These are phyloP conservation scores for Bremia lactucae DNA, from an alignment of 352 stramenopile species.

Conservation along the genomic window DNA sequence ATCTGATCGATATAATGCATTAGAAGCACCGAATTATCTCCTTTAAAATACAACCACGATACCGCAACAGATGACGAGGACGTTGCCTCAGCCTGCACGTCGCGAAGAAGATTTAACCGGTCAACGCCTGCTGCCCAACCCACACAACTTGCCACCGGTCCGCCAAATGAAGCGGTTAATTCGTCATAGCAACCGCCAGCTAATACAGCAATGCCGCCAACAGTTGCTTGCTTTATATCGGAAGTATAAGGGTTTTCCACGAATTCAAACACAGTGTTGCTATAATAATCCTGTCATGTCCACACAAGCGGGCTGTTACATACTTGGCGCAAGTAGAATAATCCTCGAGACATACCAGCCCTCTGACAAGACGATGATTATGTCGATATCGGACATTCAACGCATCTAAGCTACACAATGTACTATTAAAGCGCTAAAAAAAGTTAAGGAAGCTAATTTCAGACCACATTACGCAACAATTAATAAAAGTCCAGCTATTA, in stretches of 20 bases:
- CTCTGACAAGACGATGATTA: slow-evolving; percentile 68
- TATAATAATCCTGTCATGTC: slow-evolving; percentile 78
- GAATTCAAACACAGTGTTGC: slow-evolving; percentile 85
- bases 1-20: slow-evolving; percentile 27
- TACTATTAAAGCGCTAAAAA: slow-evolving; percentile 52
- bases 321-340: neutral
- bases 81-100: slow-evolving; percentile 9
- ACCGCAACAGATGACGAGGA: slow-evolving; percentile 56
- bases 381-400: slow-evolving; percentile 51
- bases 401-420: slow-evolving; percentile 45
- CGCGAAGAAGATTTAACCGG: slow-evolving; percentile 51
- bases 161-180: slow-evolving; percentile 55
- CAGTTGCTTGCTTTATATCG: slow-evolving; percentile 7
- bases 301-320: slow-evolving; percentile 1
- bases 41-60: neutral
- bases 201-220: slow-evolving; percentile 62
- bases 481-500: slow-evolving; percentile 5
- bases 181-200: slow-evolving; percentile 80
- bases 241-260: slow-evolving; percentile 31
- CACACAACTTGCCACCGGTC: slow-evolving; percentile 49
- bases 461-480: neutral
- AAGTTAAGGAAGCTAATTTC: neutral
- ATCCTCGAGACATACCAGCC: slow-evolving; percentile 34
- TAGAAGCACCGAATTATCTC: neutral
- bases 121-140: slow-evolving; percentile 83